These are phyloP conservation scores for Diplodia sapinea DNA, from an alignment of 2,329 filamentous ascomycete species.

Conservation along the genomic window DNA sequence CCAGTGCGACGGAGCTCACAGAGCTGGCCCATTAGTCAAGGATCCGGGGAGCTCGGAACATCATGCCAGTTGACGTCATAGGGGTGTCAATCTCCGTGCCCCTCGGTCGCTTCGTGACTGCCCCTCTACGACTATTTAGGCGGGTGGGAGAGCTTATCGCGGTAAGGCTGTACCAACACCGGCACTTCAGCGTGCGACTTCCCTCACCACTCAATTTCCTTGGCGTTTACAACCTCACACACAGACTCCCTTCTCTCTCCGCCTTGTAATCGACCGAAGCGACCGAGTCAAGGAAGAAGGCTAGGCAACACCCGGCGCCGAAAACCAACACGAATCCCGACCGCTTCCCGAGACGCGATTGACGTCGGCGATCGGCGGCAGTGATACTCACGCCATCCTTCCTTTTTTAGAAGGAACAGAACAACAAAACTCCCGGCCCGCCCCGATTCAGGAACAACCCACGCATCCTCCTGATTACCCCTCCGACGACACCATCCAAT, in stretches of 20 bases:
- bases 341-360: not conserved
- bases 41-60: not conserved
- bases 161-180: not conserved
- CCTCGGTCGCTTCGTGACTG: not conserved
- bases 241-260: not conserved
- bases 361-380: not conserved
- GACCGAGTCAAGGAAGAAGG: not conserved
- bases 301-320: not conserved
- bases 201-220: no score
- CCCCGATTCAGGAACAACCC: not conserved
- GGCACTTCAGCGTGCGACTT: no score
- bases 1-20: not conserved
- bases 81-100: not conserved
- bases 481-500: no score
- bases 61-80: not conserved
- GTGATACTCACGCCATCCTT: not conserved
- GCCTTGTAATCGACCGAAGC: not conserved
- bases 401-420: not conserved
- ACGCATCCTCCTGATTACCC: not conserved
- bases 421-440: not conserved
- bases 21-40: not conserved
- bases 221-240: not conserved
- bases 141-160: not conserved
- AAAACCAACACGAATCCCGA: not conserved
- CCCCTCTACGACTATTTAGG: not conserved